phyloP scores from a whole-genome alignment of 208 protist genomes.

The Leishmania gerbilli region DNA sequence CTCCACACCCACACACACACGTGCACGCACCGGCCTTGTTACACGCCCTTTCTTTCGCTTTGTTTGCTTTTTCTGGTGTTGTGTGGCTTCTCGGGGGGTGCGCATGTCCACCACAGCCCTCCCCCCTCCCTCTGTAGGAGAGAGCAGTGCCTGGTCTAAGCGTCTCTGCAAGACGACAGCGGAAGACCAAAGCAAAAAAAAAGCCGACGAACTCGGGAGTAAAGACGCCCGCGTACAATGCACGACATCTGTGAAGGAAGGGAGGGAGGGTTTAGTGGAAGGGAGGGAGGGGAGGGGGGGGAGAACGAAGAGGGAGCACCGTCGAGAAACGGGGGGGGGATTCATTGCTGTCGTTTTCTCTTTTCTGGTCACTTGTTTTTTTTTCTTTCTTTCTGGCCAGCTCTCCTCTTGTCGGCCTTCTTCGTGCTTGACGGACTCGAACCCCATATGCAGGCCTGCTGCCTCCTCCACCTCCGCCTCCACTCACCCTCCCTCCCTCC shows the following conservation, averaged over 20 bases:
- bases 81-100: conserved; percentile 3
- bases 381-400: neutral
- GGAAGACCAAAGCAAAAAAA: neutral
- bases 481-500: neutral
- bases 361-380: neutral
- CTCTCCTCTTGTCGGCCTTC: neutral
- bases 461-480: neutral
- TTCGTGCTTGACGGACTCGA: neutral
- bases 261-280: neutral
- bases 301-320: neutral
- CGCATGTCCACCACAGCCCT: neutral
- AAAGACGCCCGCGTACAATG: neutral
- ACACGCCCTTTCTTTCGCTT: neutral
- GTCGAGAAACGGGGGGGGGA: neutral
- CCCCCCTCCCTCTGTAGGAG: neutral
- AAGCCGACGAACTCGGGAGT: neutral
- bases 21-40: too few species aligned
- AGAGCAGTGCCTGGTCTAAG: neutral
- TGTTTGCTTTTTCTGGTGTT: neutral
- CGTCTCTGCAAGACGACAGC: neutral
- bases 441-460: neutral
- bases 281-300: neutral
- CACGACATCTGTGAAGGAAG: neutral
- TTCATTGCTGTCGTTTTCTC: neutral
- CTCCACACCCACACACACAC: too few species aligned